Base-by-base conservation (phyloP, 352 stramenopile species). In the Phytopythium cucurbitacearum region DNA sequence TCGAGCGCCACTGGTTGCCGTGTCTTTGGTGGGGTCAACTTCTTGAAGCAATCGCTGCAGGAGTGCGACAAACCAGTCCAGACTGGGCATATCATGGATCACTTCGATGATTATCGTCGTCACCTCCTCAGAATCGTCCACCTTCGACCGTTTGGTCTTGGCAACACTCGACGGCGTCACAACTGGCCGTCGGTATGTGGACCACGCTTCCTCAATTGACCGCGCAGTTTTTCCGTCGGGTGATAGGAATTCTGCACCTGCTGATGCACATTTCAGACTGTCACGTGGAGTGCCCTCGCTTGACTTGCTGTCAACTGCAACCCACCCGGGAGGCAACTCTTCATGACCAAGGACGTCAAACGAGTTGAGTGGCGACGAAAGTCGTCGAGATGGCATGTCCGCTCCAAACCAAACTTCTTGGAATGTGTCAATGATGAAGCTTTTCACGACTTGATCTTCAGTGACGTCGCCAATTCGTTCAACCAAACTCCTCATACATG, bases 381-480 rank as follows among this genome's bases (percentile, higher is more conserved):
- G 60, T 48, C 71, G 67, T 3, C 59, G 65, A 5, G 67, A 73
- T 34, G 67, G 66, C 10, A 89, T 65, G 2, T 87, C 80, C 0
- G 67, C 53, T 12, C 82, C 85, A 54, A 95, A 95, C 85, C 85
- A 95, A 33, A 89, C 59, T 43, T 95, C 85, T 63, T 94, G 83
- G 21, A 95, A 90, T 7, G 76, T 92, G 44, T 91, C 77, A 16
- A 94, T 88, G 49, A 95, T 81, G 36, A 83, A 91, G 40, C 92
- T 89, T 53, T 94, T 95, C n/a, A 95, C 54, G 6, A 55, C 37
- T 54, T 86, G 76, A 51, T 91, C 80, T 60, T 95, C 85, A 15
- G 69, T 58, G 4, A 70, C 52, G 35, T 94, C 75, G 37, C 82
- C 83, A 55, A 95, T 72, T 37, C 83, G 67, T 59, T 93, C 80